A percentile compares a stretch with the other conserved stretches of the same genome.
Conservation (phyloP, 73 alveolate genomes). For the Symbiodinium pilosum region DNA sequence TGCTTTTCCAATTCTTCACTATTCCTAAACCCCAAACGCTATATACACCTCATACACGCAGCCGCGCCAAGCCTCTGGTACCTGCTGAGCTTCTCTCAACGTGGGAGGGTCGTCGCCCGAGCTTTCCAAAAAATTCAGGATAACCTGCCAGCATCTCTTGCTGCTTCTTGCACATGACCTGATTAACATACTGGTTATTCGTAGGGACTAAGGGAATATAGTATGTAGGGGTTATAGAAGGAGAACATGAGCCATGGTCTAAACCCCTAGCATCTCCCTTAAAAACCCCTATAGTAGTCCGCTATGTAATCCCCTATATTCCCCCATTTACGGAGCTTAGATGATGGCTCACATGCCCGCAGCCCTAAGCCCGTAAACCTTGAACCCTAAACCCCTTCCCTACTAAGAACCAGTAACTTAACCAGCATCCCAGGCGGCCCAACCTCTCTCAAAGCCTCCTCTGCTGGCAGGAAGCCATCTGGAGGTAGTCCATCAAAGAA, state of each 20-base stretch:
- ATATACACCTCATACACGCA: neutral
- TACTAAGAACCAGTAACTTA: neutral
- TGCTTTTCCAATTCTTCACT: too few species aligned
- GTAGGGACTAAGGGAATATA: too few species aligned
- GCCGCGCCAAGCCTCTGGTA: neutral
- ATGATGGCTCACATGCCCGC: too few species aligned
- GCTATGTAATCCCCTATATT: too few species aligned
- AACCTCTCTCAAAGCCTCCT: conserved; percentile 72
- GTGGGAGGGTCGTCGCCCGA: conserved; percentile 36
- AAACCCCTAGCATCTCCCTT: too few species aligned
- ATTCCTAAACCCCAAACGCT: too few species aligned
- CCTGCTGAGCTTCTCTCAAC: conserved; percentile 8
- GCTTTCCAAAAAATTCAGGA: conserved; percentile 43
- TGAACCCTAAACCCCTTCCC: too few species aligned
- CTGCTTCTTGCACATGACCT: neutral
- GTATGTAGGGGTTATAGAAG: too few species aligned
- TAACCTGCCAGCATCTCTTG: conserved; percentile 14
- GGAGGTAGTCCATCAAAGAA: conserved; percentile 74
- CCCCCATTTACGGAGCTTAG: too few species aligned
- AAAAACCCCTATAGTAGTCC: too few species aligned
- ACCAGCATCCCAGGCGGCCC: neutral
- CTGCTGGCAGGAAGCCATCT: conserved; percentile 38
- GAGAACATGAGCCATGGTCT: too few species aligned
- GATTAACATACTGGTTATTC: neutral
- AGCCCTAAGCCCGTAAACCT: too few species aligned